phyloP scores from a whole-genome alignment of 257 asterid genomes.

The Nicotiana undulata region DNA sequence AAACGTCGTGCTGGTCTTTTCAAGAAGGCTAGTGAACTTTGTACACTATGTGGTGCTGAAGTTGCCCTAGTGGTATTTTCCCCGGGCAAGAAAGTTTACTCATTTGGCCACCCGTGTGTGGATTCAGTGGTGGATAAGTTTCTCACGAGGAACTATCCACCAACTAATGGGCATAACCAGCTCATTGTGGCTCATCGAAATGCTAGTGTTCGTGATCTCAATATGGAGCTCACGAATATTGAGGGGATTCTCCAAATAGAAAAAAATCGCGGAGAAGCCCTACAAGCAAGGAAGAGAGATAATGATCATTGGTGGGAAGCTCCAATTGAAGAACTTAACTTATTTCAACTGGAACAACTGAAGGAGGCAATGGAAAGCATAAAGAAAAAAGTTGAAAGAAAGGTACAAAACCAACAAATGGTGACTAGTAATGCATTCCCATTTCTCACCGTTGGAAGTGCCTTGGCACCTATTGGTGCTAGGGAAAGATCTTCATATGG shows the following conservation, averaged over 20 bases:
- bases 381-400: not conserved
- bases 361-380: conserved; percentile 3
- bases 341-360: conserved; percentile 6
- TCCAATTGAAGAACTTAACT: conserved; percentile 7
- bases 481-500: not conserved
- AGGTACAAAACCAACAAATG: not conserved
- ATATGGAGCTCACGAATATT: conserved; percentile 28
- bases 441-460: not conserved
- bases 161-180: not conserved
- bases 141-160: not conserved
- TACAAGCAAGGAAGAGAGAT: conserved; percentile 11
- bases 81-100: conserved; percentile 35
- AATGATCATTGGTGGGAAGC: conserved; percentile 24
- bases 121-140: conserved; percentile 25
- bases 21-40: conserved; percentile 79
- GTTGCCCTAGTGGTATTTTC: conserved; percentile 50
- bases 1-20: conserved; percentile 62
- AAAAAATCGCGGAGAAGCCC: conserved; percentile 16
- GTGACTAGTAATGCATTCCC: not conserved
- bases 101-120: conserved; percentile 55
- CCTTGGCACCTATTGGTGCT: not conserved
- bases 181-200: conserved; percentile 40
- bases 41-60: conserved; percentile 48
- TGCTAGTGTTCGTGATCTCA: conserved; percentile 32
- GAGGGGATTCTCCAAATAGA: conserved; percentile 25